These are phyloP conservation scores for Tylopilus intermedius DNA, from an alignment of 768 basidiomycete species.

Conservation along the genomic window DNA sequence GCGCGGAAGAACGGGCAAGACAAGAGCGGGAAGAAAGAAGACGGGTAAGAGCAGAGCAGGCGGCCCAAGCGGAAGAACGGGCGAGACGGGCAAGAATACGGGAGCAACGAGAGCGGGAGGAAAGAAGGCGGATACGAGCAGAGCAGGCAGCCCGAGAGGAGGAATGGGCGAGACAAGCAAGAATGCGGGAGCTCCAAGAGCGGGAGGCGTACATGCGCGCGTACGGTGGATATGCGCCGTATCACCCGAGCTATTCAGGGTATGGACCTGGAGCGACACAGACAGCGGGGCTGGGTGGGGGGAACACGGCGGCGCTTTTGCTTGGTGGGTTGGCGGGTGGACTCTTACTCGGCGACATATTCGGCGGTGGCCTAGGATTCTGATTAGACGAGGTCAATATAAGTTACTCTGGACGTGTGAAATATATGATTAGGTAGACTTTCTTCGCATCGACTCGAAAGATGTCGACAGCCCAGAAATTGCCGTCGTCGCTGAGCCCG, in stretches of 20 bases:
- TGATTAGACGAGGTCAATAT: constrained; percentile 10
- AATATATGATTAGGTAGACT: not conserved
- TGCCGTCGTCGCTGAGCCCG: constrained; percentile 76
- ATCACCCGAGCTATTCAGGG: constrained; percentile 20
- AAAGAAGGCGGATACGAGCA: not conserved
- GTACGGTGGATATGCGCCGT: constrained; percentile 29
- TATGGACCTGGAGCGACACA: not conserved
- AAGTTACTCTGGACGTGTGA: not conserved
- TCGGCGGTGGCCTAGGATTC: constrained; percentile 31
- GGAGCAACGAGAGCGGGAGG: constrained; percentile 28
- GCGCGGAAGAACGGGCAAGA: constrained; percentile 7
- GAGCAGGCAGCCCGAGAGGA: too few species aligned
- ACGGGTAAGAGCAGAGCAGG: constrained; percentile 27
- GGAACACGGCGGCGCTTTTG: constrained; percentile 19
- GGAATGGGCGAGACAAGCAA: constrained; percentile 7
- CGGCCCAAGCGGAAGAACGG: constrained; percentile 20
- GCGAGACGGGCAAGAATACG: constrained; percentile 18
- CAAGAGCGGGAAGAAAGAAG: constrained; percentile 17
- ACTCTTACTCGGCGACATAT: constrained; percentile 42
- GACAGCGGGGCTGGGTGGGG: not conserved
- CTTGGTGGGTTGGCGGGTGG: constrained; percentile 48
- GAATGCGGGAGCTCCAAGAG: constrained; percentile 22
- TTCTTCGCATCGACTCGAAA: too few species aligned
- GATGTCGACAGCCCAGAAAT: constrained; percentile 36
- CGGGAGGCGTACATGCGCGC: constrained; percentile 34